Evolutionary conservation across 495 filamentous ascomycete genomes (phyloP).

Genomic region (Aspergillus wentii): DNA sequence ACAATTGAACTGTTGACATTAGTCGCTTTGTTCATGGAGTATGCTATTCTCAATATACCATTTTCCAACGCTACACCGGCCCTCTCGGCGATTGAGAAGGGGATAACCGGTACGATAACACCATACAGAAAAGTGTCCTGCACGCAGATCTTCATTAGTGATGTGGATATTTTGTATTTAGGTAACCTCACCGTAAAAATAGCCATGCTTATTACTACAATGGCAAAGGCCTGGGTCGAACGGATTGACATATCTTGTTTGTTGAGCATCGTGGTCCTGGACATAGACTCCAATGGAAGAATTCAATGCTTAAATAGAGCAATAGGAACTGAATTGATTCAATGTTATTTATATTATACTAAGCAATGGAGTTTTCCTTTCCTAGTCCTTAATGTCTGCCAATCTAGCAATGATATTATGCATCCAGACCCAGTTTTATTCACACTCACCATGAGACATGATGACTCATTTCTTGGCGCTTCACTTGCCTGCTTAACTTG

Average conservation of each 20-base stretch:
- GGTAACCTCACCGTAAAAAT: neutral
- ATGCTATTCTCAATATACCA: neutral
- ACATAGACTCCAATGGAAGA: neutral
- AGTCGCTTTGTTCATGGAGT: neutral
- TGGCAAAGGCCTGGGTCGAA: neutral
- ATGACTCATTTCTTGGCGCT: neutral
- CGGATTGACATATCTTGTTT: neutral
- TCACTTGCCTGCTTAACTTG: no score
- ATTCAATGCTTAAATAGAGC: neutral
- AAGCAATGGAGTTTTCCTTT: neutral
- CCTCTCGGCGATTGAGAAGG: constrained; percentile 20
- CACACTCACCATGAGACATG: neutral
- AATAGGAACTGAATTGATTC: neutral
- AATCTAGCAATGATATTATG: neutral
- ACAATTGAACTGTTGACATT: constrained; percentile 5
- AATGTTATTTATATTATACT: neutral
- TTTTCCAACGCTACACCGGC: constrained; percentile 1
- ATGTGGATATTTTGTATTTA: neutral
- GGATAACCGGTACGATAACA: constrained; percentile 26
- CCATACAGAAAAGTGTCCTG: constrained; percentile 21
- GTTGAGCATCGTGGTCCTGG: neutral
- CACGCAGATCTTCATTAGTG: neutral
- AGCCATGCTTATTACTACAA: neutral
- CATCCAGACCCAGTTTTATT: no score
- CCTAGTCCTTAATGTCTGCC: neutral